Evolutionary conservation across 1,284 basidiomycete genomes (phyloP).

Genomic region (Laetiporus sulphureus): DNA sequence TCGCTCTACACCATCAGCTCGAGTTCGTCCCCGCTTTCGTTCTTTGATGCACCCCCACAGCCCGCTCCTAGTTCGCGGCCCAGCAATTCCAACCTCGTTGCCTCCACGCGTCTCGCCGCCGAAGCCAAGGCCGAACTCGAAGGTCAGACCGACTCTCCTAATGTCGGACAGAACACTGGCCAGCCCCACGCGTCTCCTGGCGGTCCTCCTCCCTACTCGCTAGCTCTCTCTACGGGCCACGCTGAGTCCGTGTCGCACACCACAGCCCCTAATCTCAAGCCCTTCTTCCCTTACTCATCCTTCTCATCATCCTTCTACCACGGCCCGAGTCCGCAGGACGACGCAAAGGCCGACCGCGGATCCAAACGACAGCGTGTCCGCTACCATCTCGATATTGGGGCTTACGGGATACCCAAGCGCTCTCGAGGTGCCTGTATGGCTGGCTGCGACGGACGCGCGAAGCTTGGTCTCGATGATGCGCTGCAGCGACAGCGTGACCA

Average conservation of each 20-base stretch:
- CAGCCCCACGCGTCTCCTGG: conserved; percentile 16
- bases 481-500: conserved; percentile 11
- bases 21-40: conserved; percentile 31
- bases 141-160: conserved; percentile 18
- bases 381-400: conserved; percentile 67
- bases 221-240: conserved; percentile 40
- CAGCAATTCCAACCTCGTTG: conserved; percentile 32
- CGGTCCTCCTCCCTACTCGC: conserved; percentile 30
- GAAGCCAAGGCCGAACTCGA: conserved; percentile 41
- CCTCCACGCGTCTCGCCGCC: conserved; percentile 39
- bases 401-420: conserved; percentile 58
- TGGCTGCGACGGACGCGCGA: conserved; percentile 25
- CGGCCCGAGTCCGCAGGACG: conserved; percentile 23
- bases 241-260: conserved; percentile 26
- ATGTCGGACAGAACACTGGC: conserved; percentile 18
- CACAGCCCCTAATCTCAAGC: conserved; percentile 26
- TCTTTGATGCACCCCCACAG: conserved; percentile 40
- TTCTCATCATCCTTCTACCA: conserved; percentile 28
- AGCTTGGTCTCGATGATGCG: conserved; percentile 14
- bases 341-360: conserved; percentile 12
- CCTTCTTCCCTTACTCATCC: conserved; percentile 35
- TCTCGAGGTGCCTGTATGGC: conserved; percentile 21
- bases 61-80: conserved; percentile 34
- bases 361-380: conserved; percentile 36
- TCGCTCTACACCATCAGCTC: conserved; percentile 33